Conservation (phyloP, 73 alveolate species). For the Tetrahymena elliotti region DNA sequence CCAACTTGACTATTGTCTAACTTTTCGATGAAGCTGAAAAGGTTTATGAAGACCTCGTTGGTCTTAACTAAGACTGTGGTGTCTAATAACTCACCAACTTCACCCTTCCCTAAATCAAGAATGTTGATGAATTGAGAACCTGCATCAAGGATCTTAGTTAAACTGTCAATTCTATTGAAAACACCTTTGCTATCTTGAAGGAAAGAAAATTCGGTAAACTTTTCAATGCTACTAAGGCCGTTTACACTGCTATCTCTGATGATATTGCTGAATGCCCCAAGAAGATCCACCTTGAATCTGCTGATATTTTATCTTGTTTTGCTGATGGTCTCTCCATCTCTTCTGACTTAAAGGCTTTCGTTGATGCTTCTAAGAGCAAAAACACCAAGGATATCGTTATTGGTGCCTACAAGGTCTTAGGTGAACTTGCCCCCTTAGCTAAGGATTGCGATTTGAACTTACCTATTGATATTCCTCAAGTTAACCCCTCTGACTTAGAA, state of each 20-base stretch:
- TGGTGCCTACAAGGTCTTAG: neutral
- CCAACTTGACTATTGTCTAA: neutral
- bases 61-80: neutral
- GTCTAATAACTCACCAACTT: neutral
- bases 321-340: neutral
- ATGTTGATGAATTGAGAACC: neutral
- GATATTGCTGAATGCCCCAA: neutral
- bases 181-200: neutral
- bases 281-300: neutral
- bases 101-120: neutral
- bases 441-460: neutral
- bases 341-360: neutral
- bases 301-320: neutral
- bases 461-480: neutral
- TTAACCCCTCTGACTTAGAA: neutral
- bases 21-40: neutral
- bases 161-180: neutral
- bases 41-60: neutral
- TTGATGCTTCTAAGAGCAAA: neutral
- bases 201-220: neutral
- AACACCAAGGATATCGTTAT: neutral
- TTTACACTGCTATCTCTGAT: neutral
- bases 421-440: neutral
- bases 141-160: neutral
- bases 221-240: neutral